phyloP scores from a whole-genome alignment of 495 filamentous ascomycete species.

The Xylaria cubensis region DNA sequence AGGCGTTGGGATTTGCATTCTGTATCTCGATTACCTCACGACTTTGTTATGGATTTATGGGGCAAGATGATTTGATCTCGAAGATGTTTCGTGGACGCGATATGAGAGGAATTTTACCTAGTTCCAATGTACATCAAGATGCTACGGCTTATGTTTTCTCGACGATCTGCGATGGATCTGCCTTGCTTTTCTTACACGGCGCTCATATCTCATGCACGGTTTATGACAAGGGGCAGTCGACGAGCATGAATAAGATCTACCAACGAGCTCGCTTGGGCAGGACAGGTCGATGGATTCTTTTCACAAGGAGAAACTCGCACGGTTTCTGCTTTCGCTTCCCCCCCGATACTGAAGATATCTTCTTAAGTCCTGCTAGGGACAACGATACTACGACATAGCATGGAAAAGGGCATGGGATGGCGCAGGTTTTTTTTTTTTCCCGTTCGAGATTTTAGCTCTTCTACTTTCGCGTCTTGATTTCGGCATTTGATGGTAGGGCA shows the following conservation, averaged over 20 bases:
- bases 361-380: neutral
- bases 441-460: neutral
- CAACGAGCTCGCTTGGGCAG: neutral
- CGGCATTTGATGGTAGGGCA: neutral
- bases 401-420: neutral
- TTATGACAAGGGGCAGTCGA: neutral
- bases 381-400: neutral
- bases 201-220: neutral
- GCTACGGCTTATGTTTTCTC: neutral
- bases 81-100: neutral
- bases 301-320: neutral
- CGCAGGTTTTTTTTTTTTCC: neutral
- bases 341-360: neutral
- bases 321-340: neutral
- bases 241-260: neutral
- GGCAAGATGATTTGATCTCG: neutral
- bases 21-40: neutral
- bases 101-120: neutral
- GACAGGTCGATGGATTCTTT: neutral
- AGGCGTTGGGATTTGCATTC: too few relatives aligned
- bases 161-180: neutral
- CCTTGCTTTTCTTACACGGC: neutral
- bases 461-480: neutral
- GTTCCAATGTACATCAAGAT: neutral
- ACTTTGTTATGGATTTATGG: neutral